These are phyloP conservation scores for Limnanthes douglasii DNA, from an alignment of 345 rosid species.

Conservation along the genomic window DNA sequence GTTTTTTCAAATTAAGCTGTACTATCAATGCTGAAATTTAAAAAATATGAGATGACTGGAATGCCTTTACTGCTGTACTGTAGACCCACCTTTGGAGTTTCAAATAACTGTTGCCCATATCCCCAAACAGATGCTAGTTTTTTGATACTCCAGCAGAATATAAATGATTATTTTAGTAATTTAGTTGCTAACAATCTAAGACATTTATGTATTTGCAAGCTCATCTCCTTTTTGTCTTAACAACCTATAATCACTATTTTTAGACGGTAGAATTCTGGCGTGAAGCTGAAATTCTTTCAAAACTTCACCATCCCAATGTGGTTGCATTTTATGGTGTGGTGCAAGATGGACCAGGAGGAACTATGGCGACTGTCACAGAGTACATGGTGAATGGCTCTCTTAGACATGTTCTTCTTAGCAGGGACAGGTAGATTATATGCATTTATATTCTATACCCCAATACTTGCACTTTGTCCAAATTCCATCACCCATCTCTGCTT, in stretches of 20 bases:
- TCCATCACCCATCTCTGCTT: slow-evolving; percentile 7
- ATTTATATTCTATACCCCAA: slow-evolving; percentile 1
- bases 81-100: no score
- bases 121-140: no score
- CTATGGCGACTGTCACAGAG: slow-evolving; percentile 97
- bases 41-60: no score
- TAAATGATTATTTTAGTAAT: no score
- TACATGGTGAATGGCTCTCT: slow-evolving; percentile 99
- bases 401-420: slow-evolving; percentile 84
- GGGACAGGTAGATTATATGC: slow-evolving; percentile 48
- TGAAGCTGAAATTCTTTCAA: slow-evolving; percentile 98
- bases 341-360: slow-evolving; percentile 90
- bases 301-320: slow-evolving; percentile 98
- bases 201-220: no score
- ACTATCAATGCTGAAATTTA: no score
- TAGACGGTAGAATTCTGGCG: slow-evolving; percentile 97
- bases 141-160: no score
- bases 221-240: slow-evolving; percentile 7
- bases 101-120: no score
- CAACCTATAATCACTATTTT: slow-evolving; percentile 8
- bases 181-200: no score
- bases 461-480: no score
- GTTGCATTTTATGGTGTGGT: slow-evolving; percentile 99
- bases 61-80: no score
- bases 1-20: no score